These are phyloP conservation scores for Chlorella sp. DNA, from an alignment of 139 green algal species.

Conservation along the genomic window DNA sequence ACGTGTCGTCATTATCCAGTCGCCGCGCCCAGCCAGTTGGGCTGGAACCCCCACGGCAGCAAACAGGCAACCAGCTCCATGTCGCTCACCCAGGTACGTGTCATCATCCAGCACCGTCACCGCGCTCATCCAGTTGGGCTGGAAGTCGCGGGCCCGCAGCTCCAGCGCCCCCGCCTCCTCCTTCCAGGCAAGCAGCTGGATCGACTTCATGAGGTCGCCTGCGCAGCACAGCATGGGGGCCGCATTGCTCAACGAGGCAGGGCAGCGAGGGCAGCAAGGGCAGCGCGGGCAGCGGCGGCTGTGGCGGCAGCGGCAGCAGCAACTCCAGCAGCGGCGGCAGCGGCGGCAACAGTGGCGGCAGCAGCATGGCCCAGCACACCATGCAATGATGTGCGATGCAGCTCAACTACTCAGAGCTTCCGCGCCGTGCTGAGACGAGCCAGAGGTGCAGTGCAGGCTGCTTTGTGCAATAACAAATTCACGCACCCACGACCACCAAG, in stretches of 20 bases:
- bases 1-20: constrained; percentile 90
- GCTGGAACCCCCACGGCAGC: not conserved
- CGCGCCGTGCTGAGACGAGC: no score
- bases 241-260: no score
- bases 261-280: not conserved
- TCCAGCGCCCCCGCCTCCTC: constrained; percentile 53
- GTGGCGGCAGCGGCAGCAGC: not conserved
- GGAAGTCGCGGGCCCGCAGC: constrained; percentile 78
- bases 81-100: constrained; percentile 67
- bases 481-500: constrained; percentile 86
- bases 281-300: not conserved
- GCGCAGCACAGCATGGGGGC: no score
- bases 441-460: no score
- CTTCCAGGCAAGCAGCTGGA: constrained; percentile 86
- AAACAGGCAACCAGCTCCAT: not conserved
- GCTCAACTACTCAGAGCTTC: no score
- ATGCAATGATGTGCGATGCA: no score
- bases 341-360: not conserved
- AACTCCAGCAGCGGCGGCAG: not conserved
- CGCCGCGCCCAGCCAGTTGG: not conserved
- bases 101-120: constrained; percentile 92
- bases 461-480: no score
- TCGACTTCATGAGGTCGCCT: constrained; percentile 89
- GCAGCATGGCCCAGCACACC: not conserved
- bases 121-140: constrained; percentile 91